These are phyloP conservation scores for Botryosphaeria dothidea DNA, from an alignment of 2,329 filamentous ascomycete species.

Conservation along the genomic window DNA sequence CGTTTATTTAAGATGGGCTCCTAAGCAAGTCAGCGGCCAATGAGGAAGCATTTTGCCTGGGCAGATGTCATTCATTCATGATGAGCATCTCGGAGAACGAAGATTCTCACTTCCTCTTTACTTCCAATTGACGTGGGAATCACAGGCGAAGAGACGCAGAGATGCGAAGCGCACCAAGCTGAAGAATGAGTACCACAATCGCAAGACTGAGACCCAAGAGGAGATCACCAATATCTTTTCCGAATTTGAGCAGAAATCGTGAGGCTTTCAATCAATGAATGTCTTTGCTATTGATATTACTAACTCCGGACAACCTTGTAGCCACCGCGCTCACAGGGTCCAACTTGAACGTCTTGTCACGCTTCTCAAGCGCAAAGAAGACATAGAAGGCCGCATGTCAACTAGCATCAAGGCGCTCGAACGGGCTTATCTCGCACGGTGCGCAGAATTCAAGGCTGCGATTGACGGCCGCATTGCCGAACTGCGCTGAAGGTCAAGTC, in stretches of 20 bases:
- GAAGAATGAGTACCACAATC: slow-evolving; percentile 24
- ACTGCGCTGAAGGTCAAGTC: background rate
- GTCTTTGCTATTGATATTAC: too few species aligned
- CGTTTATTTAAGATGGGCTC: background rate
- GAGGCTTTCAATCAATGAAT: slow-evolving; percentile 21
- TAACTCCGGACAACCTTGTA: background rate
- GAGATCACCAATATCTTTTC: slow-evolving; percentile 29
- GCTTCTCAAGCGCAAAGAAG: slow-evolving; percentile 13
- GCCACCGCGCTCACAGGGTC: slow-evolving; percentile 2
- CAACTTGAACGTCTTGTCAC: slow-evolving; percentile 12
- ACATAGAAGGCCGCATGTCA: slow-evolving; percentile 19
- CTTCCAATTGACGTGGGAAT: background rate
- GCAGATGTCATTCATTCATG: background rate
- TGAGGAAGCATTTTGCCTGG: background rate
- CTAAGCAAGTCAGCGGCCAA: background rate
- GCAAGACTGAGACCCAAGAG: slow-evolving; percentile 20
- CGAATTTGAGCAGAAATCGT: slow-evolving; percentile 30
- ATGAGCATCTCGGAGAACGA: background rate
- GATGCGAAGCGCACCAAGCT: slow-evolving; percentile 25
- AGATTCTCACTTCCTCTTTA: background rate
- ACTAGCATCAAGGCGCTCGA: slow-evolving; percentile 13
- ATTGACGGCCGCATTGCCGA: slow-evolving; percentile 1
- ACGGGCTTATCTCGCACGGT: background rate
- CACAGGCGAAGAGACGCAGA: slow-evolving; percentile 30
- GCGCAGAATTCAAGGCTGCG: background rate